Evolutionary conservation across 345 rosid species (phyloP).

Genomic region (Moricandia moricandioides): DNA sequence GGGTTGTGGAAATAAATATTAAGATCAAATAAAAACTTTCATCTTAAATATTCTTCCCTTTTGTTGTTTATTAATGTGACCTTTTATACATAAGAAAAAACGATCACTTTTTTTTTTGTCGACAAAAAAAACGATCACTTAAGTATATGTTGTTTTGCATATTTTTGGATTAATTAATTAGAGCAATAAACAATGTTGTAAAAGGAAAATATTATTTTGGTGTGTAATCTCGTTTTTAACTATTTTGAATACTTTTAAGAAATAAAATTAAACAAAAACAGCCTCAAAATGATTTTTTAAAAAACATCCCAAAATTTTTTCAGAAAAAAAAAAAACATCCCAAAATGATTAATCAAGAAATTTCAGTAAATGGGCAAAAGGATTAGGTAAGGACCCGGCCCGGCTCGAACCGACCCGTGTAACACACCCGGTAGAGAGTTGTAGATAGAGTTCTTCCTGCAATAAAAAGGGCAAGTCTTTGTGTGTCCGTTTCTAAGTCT

Average conservation of each 20-base stretch:
- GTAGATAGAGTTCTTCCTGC: conserved; percentile 11
- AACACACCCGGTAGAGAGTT: conserved; percentile 32
- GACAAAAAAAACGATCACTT: no score
- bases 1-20: conserved; percentile 16
- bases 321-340: not conserved
- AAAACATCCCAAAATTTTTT: not conserved
- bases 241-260: not conserved
- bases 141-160: no score
- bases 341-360: not conserved
- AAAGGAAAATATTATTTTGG: no score
- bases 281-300: not conserved
- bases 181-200: no score
- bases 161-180: no score
- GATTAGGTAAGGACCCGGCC: not conserved
- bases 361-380: not conserved
- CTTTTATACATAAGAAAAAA: not conserved
- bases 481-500: not conserved
- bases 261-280: not conserved
- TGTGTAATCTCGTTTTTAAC: not conserved
- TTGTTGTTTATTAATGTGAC: not conserved
- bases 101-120: no score
- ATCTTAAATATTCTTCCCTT: not conserved
- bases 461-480: conserved; percentile 25
- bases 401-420: not conserved
- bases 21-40: not conserved